Percentiles rank a stretch among this genome's conserved stretches.
Evolutionary conservation across 768 basidiomycete genomes (phyloP).

Genomic region (Amanita pseudoporphyria): DNA sequence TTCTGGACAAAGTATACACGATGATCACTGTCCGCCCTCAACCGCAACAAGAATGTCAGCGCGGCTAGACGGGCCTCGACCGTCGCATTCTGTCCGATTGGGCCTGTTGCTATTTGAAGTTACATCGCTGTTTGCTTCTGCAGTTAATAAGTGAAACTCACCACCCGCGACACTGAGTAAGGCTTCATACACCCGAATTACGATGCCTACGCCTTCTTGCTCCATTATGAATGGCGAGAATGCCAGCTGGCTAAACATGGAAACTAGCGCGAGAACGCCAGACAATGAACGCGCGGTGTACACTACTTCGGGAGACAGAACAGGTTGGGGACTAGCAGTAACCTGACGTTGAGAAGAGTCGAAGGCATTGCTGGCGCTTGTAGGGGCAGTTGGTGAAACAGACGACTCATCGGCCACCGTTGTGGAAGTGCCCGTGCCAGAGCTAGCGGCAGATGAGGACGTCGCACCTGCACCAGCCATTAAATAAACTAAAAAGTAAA

Average conservation of each 20-base stretch:
- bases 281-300: conserved; percentile 35
- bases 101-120: not conserved
- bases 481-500: not conserved
- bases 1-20: conserved; percentile 59
- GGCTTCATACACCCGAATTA: conserved; percentile 41
- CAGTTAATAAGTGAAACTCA: not conserved
- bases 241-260: conserved; percentile 58
- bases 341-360: not conserved
- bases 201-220: conserved; percentile 37
- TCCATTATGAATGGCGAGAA: conserved; percentile 56
- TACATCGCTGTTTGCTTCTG: not conserved
- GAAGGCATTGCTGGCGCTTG: not conserved
- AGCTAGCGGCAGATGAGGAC: not conserved
- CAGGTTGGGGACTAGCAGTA: not conserved
- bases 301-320: not conserved
- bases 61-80: conserved; percentile 40
- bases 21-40: conserved; percentile 88
- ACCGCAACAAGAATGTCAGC: conserved; percentile 80
- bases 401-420: not conserved
- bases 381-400: not conserved
- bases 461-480: not conserved
- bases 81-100: not conserved
- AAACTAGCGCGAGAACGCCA: conserved; percentile 54
- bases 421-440: not conserved
- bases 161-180: conserved; percentile 31